Evolutionary conservation across 164 flowering plant species (phyloP), one percentile per base, ranked within the genome.

Genomic region (Stephania japonica): DNA sequence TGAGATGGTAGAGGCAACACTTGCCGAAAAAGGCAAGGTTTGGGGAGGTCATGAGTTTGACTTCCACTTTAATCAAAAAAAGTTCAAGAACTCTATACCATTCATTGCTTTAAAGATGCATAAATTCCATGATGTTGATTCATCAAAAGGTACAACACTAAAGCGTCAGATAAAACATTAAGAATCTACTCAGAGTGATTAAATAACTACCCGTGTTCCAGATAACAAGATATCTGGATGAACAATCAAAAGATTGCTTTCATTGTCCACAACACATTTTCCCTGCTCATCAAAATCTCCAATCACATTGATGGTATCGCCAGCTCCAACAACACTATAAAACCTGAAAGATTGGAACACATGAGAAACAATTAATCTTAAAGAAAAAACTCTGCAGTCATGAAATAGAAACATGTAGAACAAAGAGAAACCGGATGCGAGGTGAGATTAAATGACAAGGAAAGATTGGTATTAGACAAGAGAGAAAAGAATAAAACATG

Each of bases 151-250:
- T 18, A 6, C 63, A 56, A 56, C 21, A 26, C 11, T 24, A 61
- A 26, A 67, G 41, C 49, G 7, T 72, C 43, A 70, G 7, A 70
- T 56, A 21, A 14, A 4, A 32, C 38, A 32, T 32, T 32, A 32
- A 32, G 38, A 32, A 32, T 32, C 38, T 0, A 32, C 38, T 32
- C 27, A 62, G 26, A 19, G 75, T 26, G 27, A 9, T 32, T 32
- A 32, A 72, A 63, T 71, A 66, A 72, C 77, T 90, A 96, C 99
- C 92, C 97, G 87, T 68, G 97, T 91, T 76, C 98, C 97, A 80
- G 99, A 88, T 64, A 91, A 76, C 74, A 96, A 76, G 65, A 89
- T 77, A 80, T 93, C 96, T 26, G 99, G 98, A 79, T 93, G 95
- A 78, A 93, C 83, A 75, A 96, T 84, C 14, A 96, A 32, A 80